A percentile compares a stretch with the other conserved stretches of the same genome.
These are phyloP conservation scores for Diplodia seriata DNA, from an alignment of 2,329 filamentous ascomycete genomes.

Conservation along the genomic window DNA sequence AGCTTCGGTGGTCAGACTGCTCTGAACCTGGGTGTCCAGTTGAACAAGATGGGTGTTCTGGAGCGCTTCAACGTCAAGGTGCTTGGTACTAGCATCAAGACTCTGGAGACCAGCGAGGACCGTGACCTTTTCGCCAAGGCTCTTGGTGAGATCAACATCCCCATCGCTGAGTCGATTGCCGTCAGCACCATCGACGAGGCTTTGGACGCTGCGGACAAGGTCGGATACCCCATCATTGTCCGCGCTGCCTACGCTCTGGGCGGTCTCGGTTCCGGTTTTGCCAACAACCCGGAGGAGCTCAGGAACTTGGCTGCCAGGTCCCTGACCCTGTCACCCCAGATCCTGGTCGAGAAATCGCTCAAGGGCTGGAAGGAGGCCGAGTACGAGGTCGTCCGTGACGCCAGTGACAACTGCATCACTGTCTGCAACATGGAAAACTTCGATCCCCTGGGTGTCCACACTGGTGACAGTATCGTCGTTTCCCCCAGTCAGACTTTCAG, in stretches of 20 bases:
- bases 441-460: constrained; percentile 95
- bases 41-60: constrained; percentile 95
- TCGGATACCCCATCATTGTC: constrained; percentile 98
- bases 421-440: constrained; percentile 99
- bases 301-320: constrained; percentile 92
- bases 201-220: constrained; percentile 79
- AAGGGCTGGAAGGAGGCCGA: constrained; percentile 99
- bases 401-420: constrained; percentile 97
- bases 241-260: constrained; percentile 96
- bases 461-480: constrained; percentile 97
- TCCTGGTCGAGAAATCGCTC: constrained; percentile 96
- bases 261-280: constrained; percentile 95
- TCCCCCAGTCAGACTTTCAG: constrained; percentile 95
- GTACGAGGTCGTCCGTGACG: constrained; percentile 97
- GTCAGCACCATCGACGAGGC: constrained; percentile 92
- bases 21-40: constrained; percentile 94
- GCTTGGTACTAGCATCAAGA: constrained; percentile 91
- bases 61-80: constrained; percentile 96
- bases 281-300: constrained; percentile 91
- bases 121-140: constrained; percentile 95
- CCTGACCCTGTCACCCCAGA: constrained; percentile 91
- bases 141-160: constrained; percentile 95
- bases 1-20: constrained; percentile 98
- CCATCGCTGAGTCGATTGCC: constrained; percentile 94
- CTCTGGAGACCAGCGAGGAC: constrained; percentile 92